Conservation (phyloP, 768 basidiomycete genomes). For the Sarcomyxa edulis region DNA sequence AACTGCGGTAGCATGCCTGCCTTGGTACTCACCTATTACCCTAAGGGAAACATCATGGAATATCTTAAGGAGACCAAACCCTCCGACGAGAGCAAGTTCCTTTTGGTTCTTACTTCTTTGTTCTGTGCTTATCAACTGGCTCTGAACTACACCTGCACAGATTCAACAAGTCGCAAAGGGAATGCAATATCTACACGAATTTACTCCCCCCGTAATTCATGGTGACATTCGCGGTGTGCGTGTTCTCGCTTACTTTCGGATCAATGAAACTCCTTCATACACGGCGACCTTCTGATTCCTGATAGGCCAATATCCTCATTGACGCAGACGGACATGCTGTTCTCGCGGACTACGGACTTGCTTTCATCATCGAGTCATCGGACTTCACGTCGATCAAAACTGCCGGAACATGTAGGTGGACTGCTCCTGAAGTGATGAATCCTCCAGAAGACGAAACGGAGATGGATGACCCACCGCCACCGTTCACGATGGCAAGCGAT, state of each 20-base stretch:
- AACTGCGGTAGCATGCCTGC: conserved; percentile 16
- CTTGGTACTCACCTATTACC: conserved; percentile 17
- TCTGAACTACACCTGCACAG: conserved; percentile 6
- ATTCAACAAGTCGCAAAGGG: conserved; percentile 14
- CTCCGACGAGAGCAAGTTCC: conserved; percentile 7
- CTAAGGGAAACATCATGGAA: conserved; percentile 16
- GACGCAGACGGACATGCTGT: conserved; percentile 14
- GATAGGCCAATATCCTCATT: conserved; percentile 23
- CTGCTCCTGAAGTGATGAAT: conserved; percentile 24
- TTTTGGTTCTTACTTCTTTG: background rate
- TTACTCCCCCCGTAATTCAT: conserved; percentile 14
- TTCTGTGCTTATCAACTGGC: background rate
- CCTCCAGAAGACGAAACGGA: conserved; percentile 11
- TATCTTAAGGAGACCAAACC: conserved; percentile 9
- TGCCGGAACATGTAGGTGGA: conserved; percentile 22
- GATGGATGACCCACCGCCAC: background rate
- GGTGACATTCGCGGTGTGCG: conserved; percentile 21
- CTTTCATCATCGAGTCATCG: conserved; percentile 13
- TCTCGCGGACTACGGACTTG: conserved; percentile 23
- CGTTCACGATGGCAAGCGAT: conserved; percentile 14
- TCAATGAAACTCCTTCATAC: background rate
- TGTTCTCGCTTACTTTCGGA: background rate
- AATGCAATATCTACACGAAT: conserved; percentile 18
- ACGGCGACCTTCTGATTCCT: background rate
- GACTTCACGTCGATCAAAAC: conserved; percentile 19